Percentiles rank a stretch among this genome's conserved stretches.
These are phyloP conservation scores for Cercospora sp. DNA, from an alignment of 2,329 filamentous ascomycete genomes.

Conservation along the genomic window DNA sequence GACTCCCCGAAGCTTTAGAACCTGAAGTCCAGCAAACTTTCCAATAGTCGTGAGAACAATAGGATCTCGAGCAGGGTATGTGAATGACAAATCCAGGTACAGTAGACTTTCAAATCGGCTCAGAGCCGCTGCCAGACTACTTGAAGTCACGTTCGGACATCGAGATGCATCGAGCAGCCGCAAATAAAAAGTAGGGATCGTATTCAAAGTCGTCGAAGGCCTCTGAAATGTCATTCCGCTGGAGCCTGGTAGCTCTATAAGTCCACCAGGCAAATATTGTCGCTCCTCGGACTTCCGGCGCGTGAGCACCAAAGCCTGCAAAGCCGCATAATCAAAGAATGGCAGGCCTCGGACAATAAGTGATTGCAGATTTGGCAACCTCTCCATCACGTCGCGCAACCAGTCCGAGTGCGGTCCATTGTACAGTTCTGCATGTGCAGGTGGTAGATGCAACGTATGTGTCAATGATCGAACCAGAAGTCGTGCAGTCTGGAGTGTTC, in stretches of 20 bases:
- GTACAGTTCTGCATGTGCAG: conserved; percentile 61
- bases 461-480: conserved; percentile 56
- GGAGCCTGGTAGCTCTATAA: conserved; percentile 39
- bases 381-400: conserved; percentile 60
- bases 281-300: conserved; percentile 35
- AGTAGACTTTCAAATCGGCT: conserved; percentile 55
- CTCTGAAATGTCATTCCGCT: conserved; percentile 25
- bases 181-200: conserved; percentile 46
- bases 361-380: conserved; percentile 59
- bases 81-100: conserved; percentile 59
- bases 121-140: conserved; percentile 54
- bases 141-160: conserved; percentile 60
- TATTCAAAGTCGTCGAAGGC: conserved; percentile 10
- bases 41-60: conserved; percentile 51
- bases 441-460: conserved; percentile 62
- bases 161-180: conserved; percentile 58
- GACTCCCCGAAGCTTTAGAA: conserved; percentile 58
- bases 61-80: conserved; percentile 35
- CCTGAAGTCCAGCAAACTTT: conserved; percentile 53
- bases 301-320: conserved; percentile 47
- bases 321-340: conserved; percentile 62
- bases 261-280: conserved; percentile 24
- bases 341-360: conserved; percentile 59
- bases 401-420: conserved; percentile 59
- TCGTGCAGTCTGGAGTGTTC: conserved; percentile 56